A percentile compares a stretch with the other conserved stretches of the same genome.
phyloP scores from a whole-genome alignment of 2,329 filamentous ascomycete genomes.

The Pseudonectria buxi region DNA sequence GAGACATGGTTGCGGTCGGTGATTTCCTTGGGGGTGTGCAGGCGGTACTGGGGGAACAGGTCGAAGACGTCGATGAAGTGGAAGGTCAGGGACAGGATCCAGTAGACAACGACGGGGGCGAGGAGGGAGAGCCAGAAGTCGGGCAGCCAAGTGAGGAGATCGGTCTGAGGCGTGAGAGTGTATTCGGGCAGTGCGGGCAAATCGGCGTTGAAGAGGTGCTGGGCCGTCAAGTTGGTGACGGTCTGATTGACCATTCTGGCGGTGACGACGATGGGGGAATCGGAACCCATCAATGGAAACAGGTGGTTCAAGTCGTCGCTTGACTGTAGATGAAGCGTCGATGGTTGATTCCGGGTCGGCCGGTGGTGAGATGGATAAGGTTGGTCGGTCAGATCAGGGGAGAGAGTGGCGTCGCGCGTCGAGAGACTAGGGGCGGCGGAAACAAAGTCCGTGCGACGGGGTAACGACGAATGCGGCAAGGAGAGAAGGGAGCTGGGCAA shows the following conservation, averaged over 20 bases:
- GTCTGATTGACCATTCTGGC: slow-evolving; percentile 46
- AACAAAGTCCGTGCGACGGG: not conserved
- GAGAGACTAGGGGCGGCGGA: not conserved
- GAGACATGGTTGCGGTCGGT: slow-evolving; percentile 79
- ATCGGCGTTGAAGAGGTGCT: slow-evolving; percentile 40
- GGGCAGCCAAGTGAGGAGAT: slow-evolving; percentile 69
- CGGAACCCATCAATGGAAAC: slow-evolving; percentile 32
- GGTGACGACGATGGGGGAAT: slow-evolving; percentile 24
- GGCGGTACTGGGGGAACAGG: slow-evolving; percentile 80
- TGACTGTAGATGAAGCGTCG: not conserved
- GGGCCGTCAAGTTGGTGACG: no score
- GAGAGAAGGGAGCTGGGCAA: no score
- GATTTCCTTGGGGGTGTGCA: slow-evolving; percentile 93
- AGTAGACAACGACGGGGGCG: slow-evolving; percentile 78
- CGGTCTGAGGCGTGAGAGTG: slow-evolving; percentile 59
- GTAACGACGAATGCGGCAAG: not conserved
- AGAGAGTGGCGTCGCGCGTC: not conserved
- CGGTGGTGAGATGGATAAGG: no score
- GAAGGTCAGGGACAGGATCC: slow-evolving; percentile 78
- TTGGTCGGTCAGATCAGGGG: no score
- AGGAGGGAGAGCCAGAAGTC: slow-evolving; percentile 75
- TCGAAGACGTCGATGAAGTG: slow-evolving; percentile 82
- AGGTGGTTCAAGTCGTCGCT: not conserved
- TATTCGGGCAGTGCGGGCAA: slow-evolving; percentile 85
- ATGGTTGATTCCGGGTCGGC: not conserved